Percentiles rank a stretch among this genome's conserved stretches.
These are phyloP conservation scores for Naganishia sp. DNA, from an alignment of 1,284 basidiomycete genomes.

Conservation along the genomic window DNA sequence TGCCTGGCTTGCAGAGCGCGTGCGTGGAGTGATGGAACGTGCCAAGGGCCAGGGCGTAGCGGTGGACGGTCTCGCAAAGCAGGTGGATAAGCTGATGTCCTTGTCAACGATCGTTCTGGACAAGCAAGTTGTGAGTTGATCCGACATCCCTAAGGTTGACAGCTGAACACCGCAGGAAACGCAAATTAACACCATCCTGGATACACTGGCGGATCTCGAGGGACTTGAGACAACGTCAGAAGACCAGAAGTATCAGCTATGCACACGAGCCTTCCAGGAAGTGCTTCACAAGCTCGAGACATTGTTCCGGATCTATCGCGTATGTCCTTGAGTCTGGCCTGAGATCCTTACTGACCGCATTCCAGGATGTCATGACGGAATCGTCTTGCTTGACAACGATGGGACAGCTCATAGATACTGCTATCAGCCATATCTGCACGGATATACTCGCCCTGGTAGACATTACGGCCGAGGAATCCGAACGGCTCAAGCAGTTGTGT, in stretches of 20 bases:
- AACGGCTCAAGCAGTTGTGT: constrained; percentile 77
- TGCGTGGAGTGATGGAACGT: constrained; percentile 54
- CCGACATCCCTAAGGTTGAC: neutral
- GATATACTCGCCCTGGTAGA: constrained; percentile 79
- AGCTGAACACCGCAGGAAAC: constrained; percentile 2
- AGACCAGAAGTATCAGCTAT: constrained; percentile 74
- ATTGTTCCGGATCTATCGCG: constrained; percentile 72
- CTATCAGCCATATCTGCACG: constrained; percentile 67
- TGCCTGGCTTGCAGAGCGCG: constrained; percentile 63
- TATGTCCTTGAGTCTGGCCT: constrained; percentile 49
- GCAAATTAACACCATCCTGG: constrained; percentile 56
- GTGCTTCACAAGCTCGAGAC: constrained; percentile 68
- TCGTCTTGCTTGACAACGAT: constrained; percentile 57
- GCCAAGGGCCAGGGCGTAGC: constrained; percentile 47
- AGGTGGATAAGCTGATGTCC: constrained; percentile 53
- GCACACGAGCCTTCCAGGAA: constrained; percentile 69
- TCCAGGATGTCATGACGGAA: constrained; percentile 45
- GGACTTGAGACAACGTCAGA: constrained; percentile 73
- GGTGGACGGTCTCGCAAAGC: constrained; percentile 55
- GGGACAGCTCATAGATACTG: constrained; percentile 73
- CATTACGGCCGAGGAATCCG: constrained; percentile 88
- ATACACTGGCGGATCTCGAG: constrained; percentile 60
- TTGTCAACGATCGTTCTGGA: constrained; percentile 66
- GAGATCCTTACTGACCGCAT: neutral
- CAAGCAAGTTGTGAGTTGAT: constrained; percentile 63